Conservation (phyloP, 2,329 filamentous ascomycete species). For the Fusarium sp. region DNA sequence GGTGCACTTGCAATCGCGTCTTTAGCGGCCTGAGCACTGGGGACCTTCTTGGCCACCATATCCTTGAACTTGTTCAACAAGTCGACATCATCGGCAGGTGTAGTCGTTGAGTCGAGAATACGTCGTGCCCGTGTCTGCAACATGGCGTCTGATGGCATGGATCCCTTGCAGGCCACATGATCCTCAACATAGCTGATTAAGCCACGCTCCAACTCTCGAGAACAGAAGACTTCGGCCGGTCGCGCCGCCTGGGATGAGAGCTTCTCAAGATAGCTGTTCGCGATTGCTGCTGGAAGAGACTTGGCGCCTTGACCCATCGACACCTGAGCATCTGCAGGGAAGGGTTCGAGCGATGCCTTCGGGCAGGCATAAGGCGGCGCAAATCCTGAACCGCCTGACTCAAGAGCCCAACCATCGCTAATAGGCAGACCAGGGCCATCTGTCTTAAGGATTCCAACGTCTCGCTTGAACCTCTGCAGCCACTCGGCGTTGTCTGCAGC, state of each 20-base stretch:
- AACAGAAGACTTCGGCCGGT: constrained; percentile 70
- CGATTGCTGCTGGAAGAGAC: constrained; percentile 61
- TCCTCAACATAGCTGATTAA: constrained; percentile 64
- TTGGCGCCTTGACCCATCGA: constrained; percentile 57
- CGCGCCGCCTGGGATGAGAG: constrained; percentile 61
- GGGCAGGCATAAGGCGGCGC: constrained; percentile 68
- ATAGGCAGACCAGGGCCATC: constrained; percentile 66
- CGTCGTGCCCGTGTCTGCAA: constrained; percentile 64
- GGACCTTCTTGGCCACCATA: constrained; percentile 56
- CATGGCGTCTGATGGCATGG: constrained; percentile 64
- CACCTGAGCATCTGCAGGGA: constrained; percentile 53
- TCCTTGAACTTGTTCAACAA: constrained; percentile 69
- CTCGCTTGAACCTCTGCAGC: constrained; percentile 74
- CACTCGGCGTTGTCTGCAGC: constrained; percentile 75
- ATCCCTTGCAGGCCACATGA: constrained; percentile 56
- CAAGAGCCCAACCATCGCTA: constrained; percentile 61
- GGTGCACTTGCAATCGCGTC: constrained; percentile 12
- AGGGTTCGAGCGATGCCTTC: constrained; percentile 55
- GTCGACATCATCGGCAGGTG: constrained; percentile 68
- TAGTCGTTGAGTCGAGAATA: constrained; percentile 62
- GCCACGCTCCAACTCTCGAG: constrained; percentile 70
- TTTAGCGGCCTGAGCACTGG: constrained; percentile 33
- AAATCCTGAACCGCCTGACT: constrained; percentile 69
- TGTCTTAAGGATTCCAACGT: constrained; percentile 66
- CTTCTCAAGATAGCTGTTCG: constrained; percentile 64